Evolutionary conservation across 257 asterid genomes (phyloP).

Genomic region (Nicotiana tabacum): DNA sequence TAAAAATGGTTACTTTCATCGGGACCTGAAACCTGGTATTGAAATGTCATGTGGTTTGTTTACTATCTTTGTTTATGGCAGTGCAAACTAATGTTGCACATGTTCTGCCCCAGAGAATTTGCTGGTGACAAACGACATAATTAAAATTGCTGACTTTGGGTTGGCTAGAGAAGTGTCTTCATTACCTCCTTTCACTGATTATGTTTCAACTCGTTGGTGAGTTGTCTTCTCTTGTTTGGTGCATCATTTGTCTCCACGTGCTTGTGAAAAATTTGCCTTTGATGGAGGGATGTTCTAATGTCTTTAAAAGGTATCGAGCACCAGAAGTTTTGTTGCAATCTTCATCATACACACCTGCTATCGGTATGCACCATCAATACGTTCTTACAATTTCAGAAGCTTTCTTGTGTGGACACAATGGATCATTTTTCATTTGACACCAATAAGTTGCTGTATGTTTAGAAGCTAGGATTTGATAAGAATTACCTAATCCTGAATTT

Average conservation of each 20-base stretch:
- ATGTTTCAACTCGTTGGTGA: constrained; percentile 99
- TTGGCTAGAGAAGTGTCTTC: constrained; percentile 94
- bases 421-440: background rate
- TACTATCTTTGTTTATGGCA: background rate
- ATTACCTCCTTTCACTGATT: constrained; percentile 87
- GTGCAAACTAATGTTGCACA: background rate
- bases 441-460: background rate
- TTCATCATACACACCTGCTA: constrained; percentile 71
- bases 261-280: constrained; percentile 13
- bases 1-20: constrained; percentile 74
- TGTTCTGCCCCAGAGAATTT: constrained; percentile 62
- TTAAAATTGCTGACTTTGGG: constrained; percentile 97
- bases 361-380: constrained; percentile 48
- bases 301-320: constrained; percentile 82
- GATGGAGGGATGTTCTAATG: constrained; percentile 10
- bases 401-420: background rate
- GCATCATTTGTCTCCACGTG: background rate
- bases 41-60: constrained; percentile 9
- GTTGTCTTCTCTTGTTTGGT: constrained; percentile 24
- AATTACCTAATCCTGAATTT: background rate
- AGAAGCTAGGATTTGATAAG: background rate
- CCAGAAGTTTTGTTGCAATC: constrained; percentile 91
- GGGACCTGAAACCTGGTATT: constrained; percentile 97
- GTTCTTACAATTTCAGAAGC: background rate
- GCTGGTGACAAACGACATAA: constrained; percentile 66